phyloP scores from a whole-genome alignment of 805 yeast genomes.

The Wickerhamomyces strasburgensis region DNA sequence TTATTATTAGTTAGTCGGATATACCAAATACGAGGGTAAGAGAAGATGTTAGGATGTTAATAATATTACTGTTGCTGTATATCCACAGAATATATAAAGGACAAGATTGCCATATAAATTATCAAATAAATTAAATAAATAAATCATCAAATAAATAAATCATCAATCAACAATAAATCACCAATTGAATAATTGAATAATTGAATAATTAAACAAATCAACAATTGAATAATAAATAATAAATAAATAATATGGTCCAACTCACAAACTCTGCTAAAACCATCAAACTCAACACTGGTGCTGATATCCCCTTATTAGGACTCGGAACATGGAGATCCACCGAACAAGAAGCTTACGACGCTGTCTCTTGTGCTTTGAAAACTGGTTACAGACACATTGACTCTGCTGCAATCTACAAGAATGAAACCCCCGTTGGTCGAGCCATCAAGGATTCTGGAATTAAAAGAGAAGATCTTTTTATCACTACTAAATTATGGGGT shows the following conservation, averaged over 20 bases:
- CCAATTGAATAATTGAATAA: too few species aligned
- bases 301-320: slow-evolving; percentile 47
- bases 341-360: slow-evolving; percentile 23
- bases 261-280: slow-evolving; percentile 7
- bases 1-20: too few species aligned
- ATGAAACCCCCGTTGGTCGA: slow-evolving; percentile 50
- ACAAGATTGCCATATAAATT: too few species aligned
- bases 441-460: slow-evolving; percentile 53
- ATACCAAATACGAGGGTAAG: too few species aligned
- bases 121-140: too few species aligned
- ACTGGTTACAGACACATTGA: slow-evolving; percentile 62
- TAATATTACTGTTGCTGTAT: too few species aligned
- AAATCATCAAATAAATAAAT: too few species aligned
- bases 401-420: slow-evolving; percentile 51
- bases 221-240: too few species aligned
- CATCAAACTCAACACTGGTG: slow-evolving; percentile 41
- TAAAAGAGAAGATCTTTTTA: slow-evolving; percentile 58
- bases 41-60: too few species aligned
- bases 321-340: slow-evolving; percentile 46
- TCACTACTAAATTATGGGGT: slow-evolving; percentile 69
- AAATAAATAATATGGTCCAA: slow-evolving; percentile 9
- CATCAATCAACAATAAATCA: too few species aligned
- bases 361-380: slow-evolving; percentile 15
- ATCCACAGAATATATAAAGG: too few species aligned
- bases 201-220: too few species aligned